Base-by-base conservation (phyloP, 768 basidiomycete genomes). In the Chalciporus chontae region DNA sequence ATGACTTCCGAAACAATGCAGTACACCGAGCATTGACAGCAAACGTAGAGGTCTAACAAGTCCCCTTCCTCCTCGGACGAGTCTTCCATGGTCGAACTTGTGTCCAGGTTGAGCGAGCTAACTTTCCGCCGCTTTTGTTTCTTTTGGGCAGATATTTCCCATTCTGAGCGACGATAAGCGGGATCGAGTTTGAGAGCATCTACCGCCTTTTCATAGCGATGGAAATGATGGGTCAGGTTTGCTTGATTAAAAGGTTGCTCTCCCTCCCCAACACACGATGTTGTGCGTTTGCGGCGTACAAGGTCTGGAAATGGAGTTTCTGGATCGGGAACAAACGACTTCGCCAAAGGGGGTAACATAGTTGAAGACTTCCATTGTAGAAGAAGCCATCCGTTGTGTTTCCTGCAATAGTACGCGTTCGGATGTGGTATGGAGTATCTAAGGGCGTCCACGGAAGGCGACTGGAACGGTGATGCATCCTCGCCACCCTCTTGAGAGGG, bases 301-400 rank as follows among this genome's bases (percentile, higher is more conserved):
- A 75, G 75, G 48, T 84, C 76, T 0, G 87, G 87, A 21, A 88
- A 75, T 5, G 76, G 73, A 21, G 61, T 63, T 47, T 74, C 62
- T 48, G 65, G 54, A 36, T 67, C 69, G 24, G 63, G 63, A 19
- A 71, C 63, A 55, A 81, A 87, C 5, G 80, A 80, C 38, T 67
- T 69, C 15, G 82, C 76, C 18, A 89, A 73, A 6, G 83, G 81
- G 3, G 85, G 87, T 8, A 78, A 61, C 32, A 83, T 73, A 17
- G 75, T 71, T 11, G 85, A 83, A 13, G 78, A 77, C 54, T 80
- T 81, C 84, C 85, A 87, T 34, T 72, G 73, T 14, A 91, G 71
- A 34, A 92, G 76, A 29, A 90, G 79, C 90, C 90, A 93, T 6
- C 85, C 84, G 56, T 91, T 87, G 49, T 91, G 86, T 62, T 81